Percentiles rank a stretch among this genome's conserved stretches.
phyloP scores from a whole-genome alignment of 257 asterid species.

The Vinca minor region DNA sequence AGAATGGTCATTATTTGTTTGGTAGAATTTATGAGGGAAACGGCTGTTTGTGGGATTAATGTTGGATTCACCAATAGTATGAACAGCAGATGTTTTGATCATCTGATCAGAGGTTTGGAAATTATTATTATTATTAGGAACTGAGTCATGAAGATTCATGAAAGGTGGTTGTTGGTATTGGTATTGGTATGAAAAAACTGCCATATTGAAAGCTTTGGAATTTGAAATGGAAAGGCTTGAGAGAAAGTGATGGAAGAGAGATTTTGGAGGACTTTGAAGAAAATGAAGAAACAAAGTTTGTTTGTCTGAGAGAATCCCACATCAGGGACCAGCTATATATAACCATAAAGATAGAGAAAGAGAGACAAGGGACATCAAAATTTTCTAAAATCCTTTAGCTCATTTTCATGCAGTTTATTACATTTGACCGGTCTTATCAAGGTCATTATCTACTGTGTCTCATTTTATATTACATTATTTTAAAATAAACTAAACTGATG shows the following conservation, averaged over 20 bases:
- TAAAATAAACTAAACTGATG: too few species aligned
- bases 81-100: conserved; percentile 19
- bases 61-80: conserved; percentile 32
- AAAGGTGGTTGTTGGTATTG: conserved; percentile 20
- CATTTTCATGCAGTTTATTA: conserved; percentile 17
- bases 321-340: conserved; percentile 38
- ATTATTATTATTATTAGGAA: conserved; percentile 23
- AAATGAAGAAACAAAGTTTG: conserved; percentile 18
- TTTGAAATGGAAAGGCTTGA: conserved; percentile 13
- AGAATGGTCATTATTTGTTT: conserved; percentile 19
- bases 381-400: conserved; percentile 8
- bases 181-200: conserved; percentile 35
- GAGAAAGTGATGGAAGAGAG: conserved; percentile 40
- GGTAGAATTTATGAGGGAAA: conserved; percentile 26
- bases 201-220: conserved; percentile 26
- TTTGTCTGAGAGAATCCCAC: conserved; percentile 25
- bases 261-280: conserved; percentile 1
- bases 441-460: too few species aligned
- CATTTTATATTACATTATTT: too few species aligned
- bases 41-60: neutral
- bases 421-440: conserved; percentile 31
- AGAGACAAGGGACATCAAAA: conserved; percentile 5
- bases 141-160: too few species aligned
- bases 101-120: conserved; percentile 27
- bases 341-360: conserved; percentile 17